Percentiles rank a stretch among this genome's conserved stretches.
Conservation (phyloP, 1,139 yeast species). For the Ogataea hybrid region DNA sequence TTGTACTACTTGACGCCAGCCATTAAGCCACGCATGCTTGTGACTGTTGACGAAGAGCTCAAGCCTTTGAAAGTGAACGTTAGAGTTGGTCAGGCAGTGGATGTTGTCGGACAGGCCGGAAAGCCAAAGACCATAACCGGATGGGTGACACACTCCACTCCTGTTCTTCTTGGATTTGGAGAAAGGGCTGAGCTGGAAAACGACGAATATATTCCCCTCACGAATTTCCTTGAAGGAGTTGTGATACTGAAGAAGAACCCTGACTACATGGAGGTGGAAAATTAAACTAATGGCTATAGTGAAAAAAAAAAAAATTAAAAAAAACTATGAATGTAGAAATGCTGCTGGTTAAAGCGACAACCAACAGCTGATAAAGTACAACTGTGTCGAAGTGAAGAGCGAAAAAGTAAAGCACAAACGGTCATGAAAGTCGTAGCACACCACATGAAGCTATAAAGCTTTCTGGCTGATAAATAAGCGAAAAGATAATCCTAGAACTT, state of each 20-base stretch:
- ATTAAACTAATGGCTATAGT: conserved; percentile 9
- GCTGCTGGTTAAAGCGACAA: conserved; percentile 8
- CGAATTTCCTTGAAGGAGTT: conserved; percentile 85
- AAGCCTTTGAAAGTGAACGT: conserved; percentile 92
- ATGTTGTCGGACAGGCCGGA: conserved; percentile 98
- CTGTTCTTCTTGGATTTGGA: conserved; percentile 88
- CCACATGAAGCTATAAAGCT: neutral
- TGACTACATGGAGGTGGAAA: conserved; percentile 61
- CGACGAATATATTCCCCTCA: conserved; percentile 84
- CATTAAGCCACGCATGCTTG: conserved; percentile 87
- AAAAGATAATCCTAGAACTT: conserved; percentile 10
- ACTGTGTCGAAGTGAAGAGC: conserved; percentile 4
- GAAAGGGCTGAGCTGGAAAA: conserved; percentile 97
- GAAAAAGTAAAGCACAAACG: conserved; percentile 14
- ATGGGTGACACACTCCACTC: conserved; percentile 99
- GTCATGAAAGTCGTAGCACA: conserved; percentile 16
- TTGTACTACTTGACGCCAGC: conserved; percentile 88
- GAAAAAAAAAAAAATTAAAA: conserved; percentile 11
- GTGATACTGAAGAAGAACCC: conserved; percentile 92
- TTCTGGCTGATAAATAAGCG: conserved; percentile 5
- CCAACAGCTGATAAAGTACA: conserved; percentile 3
- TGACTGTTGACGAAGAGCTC: conserved; percentile 88
- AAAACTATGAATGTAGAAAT: conserved; percentile 6
- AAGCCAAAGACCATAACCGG: conserved; percentile 98
- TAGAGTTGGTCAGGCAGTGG: conserved; percentile 98